Evolutionary conservation across 2,329 filamentous ascomycete species (phyloP).

Genomic region (Colletotrichum orchidophilum): DNA sequence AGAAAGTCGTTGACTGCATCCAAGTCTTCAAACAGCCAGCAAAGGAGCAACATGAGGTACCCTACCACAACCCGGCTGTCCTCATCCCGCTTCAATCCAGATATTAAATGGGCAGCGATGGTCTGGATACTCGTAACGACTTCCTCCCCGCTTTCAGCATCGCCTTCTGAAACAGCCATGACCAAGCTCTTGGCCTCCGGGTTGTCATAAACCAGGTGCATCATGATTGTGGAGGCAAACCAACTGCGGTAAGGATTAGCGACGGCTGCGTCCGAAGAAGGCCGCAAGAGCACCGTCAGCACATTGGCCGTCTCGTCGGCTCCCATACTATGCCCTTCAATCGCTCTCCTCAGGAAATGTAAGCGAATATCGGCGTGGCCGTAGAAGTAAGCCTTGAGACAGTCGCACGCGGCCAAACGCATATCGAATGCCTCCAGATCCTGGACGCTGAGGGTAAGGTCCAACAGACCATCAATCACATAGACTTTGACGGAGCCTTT

Average conservation of each 20-base stretch:
- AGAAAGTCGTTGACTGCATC: slow-evolving; percentile 94
- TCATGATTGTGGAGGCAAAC: slow-evolving; percentile 88
- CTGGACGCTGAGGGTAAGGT: slow-evolving; percentile 78
- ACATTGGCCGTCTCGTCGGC: slow-evolving; percentile 89
- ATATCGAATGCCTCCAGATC: slow-evolving; percentile 77
- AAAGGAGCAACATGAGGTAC: slow-evolving; percentile 87
- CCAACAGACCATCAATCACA: slow-evolving; percentile 92
- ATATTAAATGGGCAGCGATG: slow-evolving; percentile 85
- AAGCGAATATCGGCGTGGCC: slow-evolving; percentile 82
- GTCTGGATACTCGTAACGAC: slow-evolving; percentile 94
- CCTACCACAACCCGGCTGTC: slow-evolving; percentile 84
- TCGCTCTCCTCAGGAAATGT: slow-evolving; percentile 88
- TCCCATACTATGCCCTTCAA: slow-evolving; percentile 83
- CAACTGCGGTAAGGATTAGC: slow-evolving; percentile 87
- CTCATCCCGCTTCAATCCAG: slow-evolving; percentile 77
- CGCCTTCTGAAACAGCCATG: slow-evolving; percentile 87
- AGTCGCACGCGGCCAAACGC: slow-evolving; percentile 86
- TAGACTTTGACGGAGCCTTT: slow-evolving; percentile 75
- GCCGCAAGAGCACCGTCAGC: slow-evolving; percentile 80
- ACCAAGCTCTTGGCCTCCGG: slow-evolving; percentile 80
- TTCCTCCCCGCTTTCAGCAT: slow-evolving; percentile 89
- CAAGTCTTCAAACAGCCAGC: slow-evolving; percentile 92
- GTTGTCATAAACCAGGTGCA: slow-evolving; percentile 87
- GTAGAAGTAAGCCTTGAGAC: slow-evolving; percentile 91
- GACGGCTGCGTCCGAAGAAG: slow-evolving; percentile 67